Evolutionary conservation across 805 yeast species (phyloP), one percentile per base, ranked within the genome.

Genomic region (Cyberlindnera meyerae): DNA sequence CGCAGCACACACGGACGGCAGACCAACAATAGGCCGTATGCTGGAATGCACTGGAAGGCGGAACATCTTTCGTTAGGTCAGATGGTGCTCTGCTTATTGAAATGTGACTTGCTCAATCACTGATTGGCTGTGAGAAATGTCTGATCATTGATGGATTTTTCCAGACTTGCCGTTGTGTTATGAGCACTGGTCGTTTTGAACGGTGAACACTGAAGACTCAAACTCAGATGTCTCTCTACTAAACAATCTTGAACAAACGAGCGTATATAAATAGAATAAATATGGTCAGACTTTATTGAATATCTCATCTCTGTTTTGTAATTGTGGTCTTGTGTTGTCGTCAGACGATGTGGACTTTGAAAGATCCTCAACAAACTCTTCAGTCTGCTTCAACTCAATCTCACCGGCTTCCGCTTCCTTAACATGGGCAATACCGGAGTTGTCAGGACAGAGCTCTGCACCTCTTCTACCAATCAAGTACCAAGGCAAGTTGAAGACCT

Each of bases 381-480:
- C 40, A 8, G 32, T 40, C 5, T 36, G 39, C 24, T 48, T 48
- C 11, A 43, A 13, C 31, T 35, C 40, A 18, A 49, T 31, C 27
- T 40, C 42, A 7, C 44, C 47, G 18, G 30, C 25, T 11, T 40
- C 42, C 2, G 39, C 43, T 16, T 42, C 47, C 30, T 33, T 43
- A 11, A 40, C 36, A 27, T 53, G 50, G 11, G 50, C 45, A 37
- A 68, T 52, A 42, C 65, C 70, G 20, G 74, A 66, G 49, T 60
- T 62, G 48, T 74, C 78, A 24, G 79, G 78, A 42, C 75, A 70
- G 43, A 74, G 60, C 44, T 61, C 57, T 22, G 70, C 65, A 50
- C 79, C 79, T 39, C 58, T 66, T 58, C 80, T 64, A 31, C 81
- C 81, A 45, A 75, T 62, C 35, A 71, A 46, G 52, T 73, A 72